Evolutionary conservation across 371 early-diverging fungal genomes (phyloP), one percentile per base, ranked within the genome.

Genomic region (Fennellomyces sp.): DNA sequence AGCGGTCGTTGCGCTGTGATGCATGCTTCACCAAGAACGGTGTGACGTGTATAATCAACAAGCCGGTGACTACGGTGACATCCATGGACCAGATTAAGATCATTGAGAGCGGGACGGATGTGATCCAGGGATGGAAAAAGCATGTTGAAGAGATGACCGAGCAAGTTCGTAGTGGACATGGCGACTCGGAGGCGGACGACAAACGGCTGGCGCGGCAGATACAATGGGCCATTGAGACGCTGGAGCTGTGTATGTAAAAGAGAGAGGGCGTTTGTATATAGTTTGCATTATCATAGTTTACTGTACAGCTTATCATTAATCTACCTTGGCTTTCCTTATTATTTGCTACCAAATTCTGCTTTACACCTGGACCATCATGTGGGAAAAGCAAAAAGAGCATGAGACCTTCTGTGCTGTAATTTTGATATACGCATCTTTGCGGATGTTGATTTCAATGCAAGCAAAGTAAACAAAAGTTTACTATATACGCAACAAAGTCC

Each of bases 1-100:
- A 61, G 31, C 35, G 52, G 13, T 57, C 33, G 4, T 10, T 58
- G 31, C 60, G 61, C 2, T 59, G 36, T 28, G 68, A 68, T 30
- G 41, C 51, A 6, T 27, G 25, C 8, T 25, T 12, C 12, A 31
- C 28, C 12, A 28, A 13, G 29, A 6, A 51, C 13, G 29, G 29
- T 15, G 51, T 19, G 23, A 23, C 45, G 17, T 25, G 29, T 2
- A n/a, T 33, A 13, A 29, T 30, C 15, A 27, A 41, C 29, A 54
- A n/a, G 29, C 12, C 13, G 10, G 13, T 56, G 5, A 28, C 63
- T n/a, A 27, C 31, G 27, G 15, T 56, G 10, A 50, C 39, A 8
- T 29, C 31, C 23, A 19, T 25, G 10, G 27, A 39, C 28, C 39
- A 28, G 4, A 17, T 51, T 19, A 31, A 35, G 2, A 30, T 53